Percentiles rank a stretch among this genome's conserved stretches.
phyloP scores from a whole-genome alignment of 1,284 basidiomycete species.

The Paramarasmius palmivorus region DNA sequence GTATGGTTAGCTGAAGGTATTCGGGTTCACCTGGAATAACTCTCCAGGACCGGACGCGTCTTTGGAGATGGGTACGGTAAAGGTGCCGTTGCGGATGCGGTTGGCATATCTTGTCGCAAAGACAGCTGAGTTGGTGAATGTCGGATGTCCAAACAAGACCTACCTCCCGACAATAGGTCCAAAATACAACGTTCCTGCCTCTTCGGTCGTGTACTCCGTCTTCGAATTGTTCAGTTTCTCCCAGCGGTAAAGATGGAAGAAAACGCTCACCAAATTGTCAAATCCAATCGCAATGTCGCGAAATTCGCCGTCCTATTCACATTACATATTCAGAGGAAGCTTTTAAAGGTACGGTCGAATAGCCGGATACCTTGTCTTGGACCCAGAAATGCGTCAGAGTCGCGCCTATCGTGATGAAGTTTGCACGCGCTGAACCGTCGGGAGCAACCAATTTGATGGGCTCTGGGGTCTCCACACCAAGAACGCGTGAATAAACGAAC shows the following conservation, averaged over 20 bases:
- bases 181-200: conserved; percentile 38
- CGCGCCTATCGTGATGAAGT: conserved; percentile 42
- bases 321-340: background rate
- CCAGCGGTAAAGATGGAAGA: background rate
- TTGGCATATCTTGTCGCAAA: conserved; percentile 36
- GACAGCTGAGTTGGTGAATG: background rate
- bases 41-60: conserved; percentile 37
- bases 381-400: conserved; percentile 43
- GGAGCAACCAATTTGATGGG: conserved; percentile 33
- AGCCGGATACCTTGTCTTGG: conserved; percentile 36
- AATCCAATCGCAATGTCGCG: conserved; percentile 42
- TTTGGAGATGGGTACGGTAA: conserved; percentile 46
- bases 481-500: background rate
- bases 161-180: conserved; percentile 43
- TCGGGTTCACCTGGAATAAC: too few species aligned
- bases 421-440: conserved; percentile 40
- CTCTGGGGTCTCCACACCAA: conserved; percentile 25
- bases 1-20: too few species aligned
- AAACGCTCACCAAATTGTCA: conserved; percentile 34
- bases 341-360: background rate
- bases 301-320: conserved; percentile 32
- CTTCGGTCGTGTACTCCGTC: conserved; percentile 36
- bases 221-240: conserved; percentile 12
- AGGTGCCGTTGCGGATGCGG: conserved; percentile 48
- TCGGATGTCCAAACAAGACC: background rate